Percentiles rank a stretch among this genome's conserved stretches.
Evolutionary conservation across 305 asterid species (phyloP).

Genomic region (Fraxinus angustifolia): DNA sequence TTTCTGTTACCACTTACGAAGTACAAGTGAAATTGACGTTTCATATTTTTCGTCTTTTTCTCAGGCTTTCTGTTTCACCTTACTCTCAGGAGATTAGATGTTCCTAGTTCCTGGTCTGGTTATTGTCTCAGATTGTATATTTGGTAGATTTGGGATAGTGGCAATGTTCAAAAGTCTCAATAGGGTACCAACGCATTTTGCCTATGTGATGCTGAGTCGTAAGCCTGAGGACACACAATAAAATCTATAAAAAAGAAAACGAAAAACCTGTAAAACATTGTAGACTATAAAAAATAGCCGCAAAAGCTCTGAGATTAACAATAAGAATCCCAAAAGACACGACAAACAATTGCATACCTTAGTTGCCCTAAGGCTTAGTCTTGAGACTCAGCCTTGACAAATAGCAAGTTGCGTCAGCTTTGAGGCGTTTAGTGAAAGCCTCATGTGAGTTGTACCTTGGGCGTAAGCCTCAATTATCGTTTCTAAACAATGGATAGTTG

Average conservation of each 20-base stretch:
- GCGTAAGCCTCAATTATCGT: neutral
- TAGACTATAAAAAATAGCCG: neutral
- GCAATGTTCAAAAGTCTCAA: neutral
- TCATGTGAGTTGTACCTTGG: neutral
- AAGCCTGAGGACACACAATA: neutral
- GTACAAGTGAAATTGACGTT: neutral
- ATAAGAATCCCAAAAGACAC: neutral
- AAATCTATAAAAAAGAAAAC: neutral
- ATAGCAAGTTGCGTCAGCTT: neutral
- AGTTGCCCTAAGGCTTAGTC: neutral
- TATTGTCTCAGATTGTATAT: slow-evolving; percentile 9
- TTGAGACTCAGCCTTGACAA: neutral
- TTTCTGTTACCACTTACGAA: neutral
- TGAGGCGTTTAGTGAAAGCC: neutral
- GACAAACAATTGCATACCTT: neutral
- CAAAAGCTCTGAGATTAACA: neutral
- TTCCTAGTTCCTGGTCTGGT: slow-evolving; percentile 1
- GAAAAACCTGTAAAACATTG: neutral
- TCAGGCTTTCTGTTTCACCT: slow-evolving; percentile 7
- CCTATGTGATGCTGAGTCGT: neutral
- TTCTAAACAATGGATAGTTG: neutral
- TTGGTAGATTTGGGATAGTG: neutral
- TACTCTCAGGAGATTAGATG: neutral
- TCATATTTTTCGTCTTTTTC: neutral
- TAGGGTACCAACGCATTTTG: neutral